A percentile compares a stretch with the other conserved stretches of the same genome.
Evolutionary conservation across 2,329 filamentous ascomycete genomes (phyloP).

Genomic region (Phoma herbarum): DNA sequence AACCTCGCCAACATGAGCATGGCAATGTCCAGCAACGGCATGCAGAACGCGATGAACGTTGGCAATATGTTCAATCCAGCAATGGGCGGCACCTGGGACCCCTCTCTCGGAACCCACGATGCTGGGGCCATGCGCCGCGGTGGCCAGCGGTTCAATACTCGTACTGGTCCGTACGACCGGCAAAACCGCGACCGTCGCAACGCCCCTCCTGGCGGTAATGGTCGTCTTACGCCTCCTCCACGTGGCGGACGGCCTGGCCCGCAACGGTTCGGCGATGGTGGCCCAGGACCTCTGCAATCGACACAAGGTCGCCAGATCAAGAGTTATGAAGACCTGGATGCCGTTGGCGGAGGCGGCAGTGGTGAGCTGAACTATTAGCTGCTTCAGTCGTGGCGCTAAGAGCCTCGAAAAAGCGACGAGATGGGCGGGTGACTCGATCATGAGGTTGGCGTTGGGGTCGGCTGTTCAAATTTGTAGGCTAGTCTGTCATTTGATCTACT

Average conservation of each 20-base stretch:
- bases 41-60: slow-evolving; percentile 49
- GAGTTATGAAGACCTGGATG: slow-evolving; percentile 97
- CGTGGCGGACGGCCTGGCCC: slow-evolving; percentile 57
- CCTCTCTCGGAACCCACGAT: slow-evolving; percentile 45
- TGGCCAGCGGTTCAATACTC: slow-evolving; percentile 51
- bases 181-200: slow-evolving; percentile 54
- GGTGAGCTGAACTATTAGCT: slow-evolving; percentile 87
- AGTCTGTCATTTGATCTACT: slow-evolving; percentile 23
- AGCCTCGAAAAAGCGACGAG: not conserved
- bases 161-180: slow-evolving; percentile 53
- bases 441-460: slow-evolving; percentile 30
- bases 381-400: too few relatives aligned
- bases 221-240: slow-evolving; percentile 57
- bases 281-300: slow-evolving; percentile 84
- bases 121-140: slow-evolving; percentile 56
- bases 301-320: slow-evolving; percentile 92
- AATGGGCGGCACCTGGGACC: slow-evolving; percentile 67
- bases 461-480: slow-evolving; percentile 21
- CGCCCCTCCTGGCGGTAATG: slow-evolving; percentile 57
- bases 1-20: slow-evolving; percentile 78
- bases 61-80: slow-evolving; percentile 60
- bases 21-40: slow-evolving; percentile 63
- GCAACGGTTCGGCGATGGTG: slow-evolving; percentile 80
- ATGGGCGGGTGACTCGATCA: slow-evolving; percentile 19
- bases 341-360: slow-evolving; percentile 67